Conservation (phyloP, 441 rosid genomes). For the Pelargonium myrrhifolium region DNA sequence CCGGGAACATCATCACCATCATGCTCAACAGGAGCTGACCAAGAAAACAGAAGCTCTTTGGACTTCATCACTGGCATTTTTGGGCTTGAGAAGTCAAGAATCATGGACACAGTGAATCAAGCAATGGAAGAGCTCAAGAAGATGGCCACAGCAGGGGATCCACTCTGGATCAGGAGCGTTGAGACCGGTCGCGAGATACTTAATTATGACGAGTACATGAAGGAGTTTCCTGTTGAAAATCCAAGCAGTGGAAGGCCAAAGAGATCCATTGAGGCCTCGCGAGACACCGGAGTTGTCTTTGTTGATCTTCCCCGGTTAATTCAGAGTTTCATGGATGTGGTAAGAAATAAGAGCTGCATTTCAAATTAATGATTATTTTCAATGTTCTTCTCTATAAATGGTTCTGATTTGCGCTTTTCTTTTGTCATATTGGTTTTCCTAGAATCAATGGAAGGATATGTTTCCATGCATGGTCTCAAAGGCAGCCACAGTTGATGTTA, state of each 20-base stretch:
- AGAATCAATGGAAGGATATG: slow-evolving; percentile 97
- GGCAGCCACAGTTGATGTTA: slow-evolving; percentile 74
- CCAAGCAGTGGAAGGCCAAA: slow-evolving; percentile 36
- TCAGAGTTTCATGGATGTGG: slow-evolving; percentile 85
- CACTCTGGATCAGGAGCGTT: slow-evolving; percentile 80
- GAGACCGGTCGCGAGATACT: slow-evolving; percentile 92
- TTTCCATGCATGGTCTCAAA: slow-evolving; percentile 83
- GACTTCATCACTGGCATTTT: slow-evolving; percentile 76
- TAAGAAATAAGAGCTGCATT: slow-evolving; percentile 18
- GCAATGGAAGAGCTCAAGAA: slow-evolving; percentile 68
- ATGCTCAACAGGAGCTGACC: slow-evolving; percentile 57
- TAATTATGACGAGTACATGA: slow-evolving; percentile 79
- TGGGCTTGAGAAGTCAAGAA: slow-evolving; percentile 71
- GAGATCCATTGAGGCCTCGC: slow-evolving; percentile 77
- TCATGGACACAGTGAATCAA: slow-evolving; percentile 62
- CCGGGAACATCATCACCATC: slow-evolving; percentile 48
- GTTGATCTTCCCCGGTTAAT: slow-evolving; percentile 72
- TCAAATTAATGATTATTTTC: not conserved
- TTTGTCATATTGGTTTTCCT: not conserved
- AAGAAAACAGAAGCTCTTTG: slow-evolving; percentile 54
- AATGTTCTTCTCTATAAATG: not conserved
- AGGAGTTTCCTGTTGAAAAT: slow-evolving; percentile 51
- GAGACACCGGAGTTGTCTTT: slow-evolving; percentile 71
- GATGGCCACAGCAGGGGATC: slow-evolving; percentile 73
- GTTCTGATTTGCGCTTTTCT: not conserved